Base-by-base conservation (phyloP, 2,329 filamentous ascomycete species). In the Aureobasidium sp. region DNA sequence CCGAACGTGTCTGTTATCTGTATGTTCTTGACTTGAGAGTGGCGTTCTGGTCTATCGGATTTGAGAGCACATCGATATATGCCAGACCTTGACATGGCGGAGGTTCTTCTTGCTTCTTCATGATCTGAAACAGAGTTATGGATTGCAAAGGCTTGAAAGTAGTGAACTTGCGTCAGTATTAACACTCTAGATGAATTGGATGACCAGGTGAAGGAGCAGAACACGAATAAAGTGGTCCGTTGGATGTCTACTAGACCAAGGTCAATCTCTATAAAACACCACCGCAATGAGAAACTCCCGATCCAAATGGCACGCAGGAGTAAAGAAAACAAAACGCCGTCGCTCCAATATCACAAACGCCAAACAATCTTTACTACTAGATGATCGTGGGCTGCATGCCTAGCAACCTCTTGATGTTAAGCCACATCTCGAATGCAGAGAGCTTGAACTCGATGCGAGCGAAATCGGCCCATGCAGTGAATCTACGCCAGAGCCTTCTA, bases 381-480 rank as follows among this genome's bases (percentile, higher is more conserved):
- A 57, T 57, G 10, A 57, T 34, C 5, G 53, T 58, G 20, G 57
- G 57, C 36, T 51, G 57, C 47, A 61, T 53, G 23, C 82, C 81
- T 56, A 84, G 66, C 60, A 78, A 69, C 57, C 79, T 78, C 68
- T 82, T 79, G 12, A 82, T 55, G 56, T 75, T 78, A 46, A 87
- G 70, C 68, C 82, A 81, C 41, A 75, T 75, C 73, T 87, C 84
- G 71, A 85, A 87, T n/a, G 79, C 68, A 58, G 77, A 78, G 52
- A 87, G 68, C 71, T 84, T 84, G 63, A 84, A 62, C 69, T 85
- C 83, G 0, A 87, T 79, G 37, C 81, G 76, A 59, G 80, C 73
- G 68, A 82, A 85, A 12, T 74, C 76, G 2, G 74, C 70, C 78
- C 82, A 83, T 3, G 84, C 84, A 6, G 70, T 64, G 9, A 85